Conservation (phyloP, 192 early-diverging fungal species). For the Podila verticillata region DNA sequence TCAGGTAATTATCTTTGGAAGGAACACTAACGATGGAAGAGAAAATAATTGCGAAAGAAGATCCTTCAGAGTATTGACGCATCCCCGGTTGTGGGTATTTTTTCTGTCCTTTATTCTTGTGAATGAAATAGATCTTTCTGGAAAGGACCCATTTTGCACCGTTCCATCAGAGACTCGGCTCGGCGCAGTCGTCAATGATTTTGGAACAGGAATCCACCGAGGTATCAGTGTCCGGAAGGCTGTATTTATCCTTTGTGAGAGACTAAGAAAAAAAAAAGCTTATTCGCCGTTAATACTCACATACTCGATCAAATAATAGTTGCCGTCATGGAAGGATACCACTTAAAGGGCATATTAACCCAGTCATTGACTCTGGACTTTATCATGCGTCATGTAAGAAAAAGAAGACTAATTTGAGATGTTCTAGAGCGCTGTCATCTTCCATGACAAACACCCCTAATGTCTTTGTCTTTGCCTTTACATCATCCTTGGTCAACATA, state of each 20-base stretch:
- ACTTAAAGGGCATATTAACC: constrained; percentile 76
- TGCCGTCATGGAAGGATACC: constrained; percentile 70
- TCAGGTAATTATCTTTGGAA: constrained; percentile 51
- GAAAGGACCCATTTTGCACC: constrained; percentile 85
- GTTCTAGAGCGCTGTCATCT: not conserved
- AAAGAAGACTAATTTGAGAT: not conserved
- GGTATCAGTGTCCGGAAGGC: constrained; percentile 33
- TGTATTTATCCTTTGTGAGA: not conserved
- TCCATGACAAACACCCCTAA: not conserved
- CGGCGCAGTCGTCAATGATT: constrained; percentile 72
- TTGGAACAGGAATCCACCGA: constrained; percentile 80
- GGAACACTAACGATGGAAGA: not conserved
- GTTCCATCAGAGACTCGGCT: constrained; percentile 81
- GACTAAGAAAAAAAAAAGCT: not conserved
- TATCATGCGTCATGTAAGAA: constrained; percentile 68
- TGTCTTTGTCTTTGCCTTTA: not conserved
- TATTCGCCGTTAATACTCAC: not conserved
- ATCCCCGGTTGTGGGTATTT: not conserved
- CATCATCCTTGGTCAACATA: not conserved
- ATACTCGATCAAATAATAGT: constrained; percentile 53
- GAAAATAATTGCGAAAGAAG: not conserved
- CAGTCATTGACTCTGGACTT: constrained; percentile 77
- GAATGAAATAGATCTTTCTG: constrained; percentile 71
- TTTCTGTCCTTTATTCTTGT: not conserved
- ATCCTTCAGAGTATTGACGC: not conserved